Evolutionary conservation across 2,329 filamentous ascomycete genomes (phyloP).

Genomic region (Alternaria tenuissima): DNA sequence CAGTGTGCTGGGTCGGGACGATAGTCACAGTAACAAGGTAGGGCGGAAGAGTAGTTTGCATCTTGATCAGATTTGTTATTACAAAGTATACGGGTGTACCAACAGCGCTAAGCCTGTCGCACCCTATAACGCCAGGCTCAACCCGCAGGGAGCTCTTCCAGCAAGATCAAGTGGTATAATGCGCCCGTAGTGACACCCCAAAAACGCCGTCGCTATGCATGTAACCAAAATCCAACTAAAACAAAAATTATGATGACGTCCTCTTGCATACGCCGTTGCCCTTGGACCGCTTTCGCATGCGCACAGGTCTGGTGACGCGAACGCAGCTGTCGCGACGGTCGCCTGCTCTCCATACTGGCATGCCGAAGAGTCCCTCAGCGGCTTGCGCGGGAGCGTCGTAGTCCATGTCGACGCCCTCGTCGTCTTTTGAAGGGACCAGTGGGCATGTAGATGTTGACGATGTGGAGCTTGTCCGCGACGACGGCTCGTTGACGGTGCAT

Average conservation of each 20-base stretch:
- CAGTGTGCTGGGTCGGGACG: conserved; percentile 21
- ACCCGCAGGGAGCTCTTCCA: conserved; percentile 43
- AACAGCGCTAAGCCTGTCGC: conserved; percentile 22
- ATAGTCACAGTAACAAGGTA: conserved; percentile 4
- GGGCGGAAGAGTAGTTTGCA: neutral
- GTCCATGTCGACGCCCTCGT: conserved; percentile 47
- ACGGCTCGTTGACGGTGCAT: conserved; percentile 44
- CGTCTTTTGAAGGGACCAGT: conserved; percentile 29
- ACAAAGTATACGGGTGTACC: conserved; percentile 22
- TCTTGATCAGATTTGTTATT: conserved; percentile 21
- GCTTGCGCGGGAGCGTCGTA: conserved; percentile 29
- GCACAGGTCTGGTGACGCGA: conserved; percentile 40
- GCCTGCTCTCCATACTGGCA: conserved; percentile 36
- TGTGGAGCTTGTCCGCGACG: conserved; percentile 20
- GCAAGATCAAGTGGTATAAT: conserved; percentile 41
- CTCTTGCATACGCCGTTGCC: conserved; percentile 27
- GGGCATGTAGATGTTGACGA: conserved; percentile 14
- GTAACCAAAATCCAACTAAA: conserved; percentile 10
- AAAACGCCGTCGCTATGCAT: conserved; percentile 47
- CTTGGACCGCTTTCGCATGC: conserved; percentile 43
- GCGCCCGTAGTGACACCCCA: conserved; percentile 19
- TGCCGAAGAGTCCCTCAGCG: conserved; percentile 24
- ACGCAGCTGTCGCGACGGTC: conserved; percentile 37
- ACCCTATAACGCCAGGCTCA: conserved; percentile 40
- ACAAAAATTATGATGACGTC: conserved; percentile 25